Conservation (phyloP, 202 grass and related monocot species). For the Setaria viridis region DNA sequence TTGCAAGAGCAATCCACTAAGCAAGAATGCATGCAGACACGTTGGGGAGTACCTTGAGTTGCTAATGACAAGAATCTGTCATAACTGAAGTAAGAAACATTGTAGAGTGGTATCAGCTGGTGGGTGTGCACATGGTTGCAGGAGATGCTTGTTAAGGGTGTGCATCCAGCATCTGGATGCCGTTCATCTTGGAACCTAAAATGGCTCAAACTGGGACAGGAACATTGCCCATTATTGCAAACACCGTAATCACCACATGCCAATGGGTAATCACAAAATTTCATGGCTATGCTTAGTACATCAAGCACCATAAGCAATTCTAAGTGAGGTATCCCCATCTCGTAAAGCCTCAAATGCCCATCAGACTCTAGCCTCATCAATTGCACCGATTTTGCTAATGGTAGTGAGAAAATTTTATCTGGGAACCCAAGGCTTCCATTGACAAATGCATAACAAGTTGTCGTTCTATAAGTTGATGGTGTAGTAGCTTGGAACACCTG, state of each 20-base stretch:
- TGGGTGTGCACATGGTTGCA: slow-evolving; percentile 54
- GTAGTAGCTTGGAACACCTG: not conserved
- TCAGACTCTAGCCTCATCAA: slow-evolving; percentile 12
- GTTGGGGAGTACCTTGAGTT: not conserved
- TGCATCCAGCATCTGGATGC: slow-evolving; percentile 48
- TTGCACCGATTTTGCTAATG: slow-evolving; percentile 38
- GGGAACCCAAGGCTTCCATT: slow-evolving; percentile 51
- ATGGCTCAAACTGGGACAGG: slow-evolving; percentile 51
- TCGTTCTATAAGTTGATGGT: not conserved
- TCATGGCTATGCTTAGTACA: slow-evolving; percentile 41
- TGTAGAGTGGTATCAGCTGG: slow-evolving; percentile 29
- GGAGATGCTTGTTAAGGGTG: slow-evolving; percentile 44
- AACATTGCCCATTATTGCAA: slow-evolving; percentile 63
- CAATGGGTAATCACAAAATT: slow-evolving; percentile 57
- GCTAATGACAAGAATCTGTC: not conserved
- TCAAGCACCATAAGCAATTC: not conserved
- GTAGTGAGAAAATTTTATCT: slow-evolving; percentile 41
- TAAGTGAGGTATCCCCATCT: slow-evolving; percentile 2
- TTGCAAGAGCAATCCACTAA: slow-evolving; percentile 15
- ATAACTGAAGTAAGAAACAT: slow-evolving; percentile 56
- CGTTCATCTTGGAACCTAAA: slow-evolving; percentile 42
- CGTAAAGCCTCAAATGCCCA: slow-evolving; percentile 67
- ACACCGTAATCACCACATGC: slow-evolving; percentile 61
- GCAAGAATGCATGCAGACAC: slow-evolving; percentile 3
- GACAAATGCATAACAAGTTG: slow-evolving; percentile 22